A percentile compares a stretch with the other conserved stretches of the same genome.
Conservation (phyloP, 2,329 filamentous ascomycete genomes). For the Hypoxylon sp. region DNA sequence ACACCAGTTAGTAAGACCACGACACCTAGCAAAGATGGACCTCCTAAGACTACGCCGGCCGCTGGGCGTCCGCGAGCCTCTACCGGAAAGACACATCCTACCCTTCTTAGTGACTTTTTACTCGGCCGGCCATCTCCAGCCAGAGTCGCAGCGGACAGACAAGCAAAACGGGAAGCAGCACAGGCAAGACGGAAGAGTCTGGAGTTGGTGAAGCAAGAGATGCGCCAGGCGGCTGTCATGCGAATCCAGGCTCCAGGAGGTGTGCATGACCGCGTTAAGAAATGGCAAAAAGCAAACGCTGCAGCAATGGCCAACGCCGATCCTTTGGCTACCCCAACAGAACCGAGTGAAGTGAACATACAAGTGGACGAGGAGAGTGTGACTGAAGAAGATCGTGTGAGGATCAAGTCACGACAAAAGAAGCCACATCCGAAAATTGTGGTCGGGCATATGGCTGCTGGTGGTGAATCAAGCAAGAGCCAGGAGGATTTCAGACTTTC, state of each 20-base stretch:
- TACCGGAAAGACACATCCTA: constrained; percentile 48
- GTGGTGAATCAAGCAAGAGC: constrained; percentile 51
- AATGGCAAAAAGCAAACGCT: constrained; percentile 86
- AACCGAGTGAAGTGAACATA: constrained; percentile 72
- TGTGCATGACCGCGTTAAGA: constrained; percentile 83
- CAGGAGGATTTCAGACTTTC: constrained; percentile 60
- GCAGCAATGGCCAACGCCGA: constrained; percentile 69
- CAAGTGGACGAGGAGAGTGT: constrained; percentile 71
- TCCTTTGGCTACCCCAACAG: constrained; percentile 66
- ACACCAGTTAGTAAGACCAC: constrained; percentile 33
- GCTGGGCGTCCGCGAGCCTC: constrained; percentile 48
- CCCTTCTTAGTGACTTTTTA: constrained; percentile 51
- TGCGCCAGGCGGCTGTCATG: constrained; percentile 70
- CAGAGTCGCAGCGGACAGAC: constrained; percentile 63
- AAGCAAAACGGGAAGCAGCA: constrained; percentile 53
- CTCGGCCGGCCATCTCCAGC: constrained; percentile 59
- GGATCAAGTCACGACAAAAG: constrained; percentile 67
- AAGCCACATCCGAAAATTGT: constrained; percentile 55
- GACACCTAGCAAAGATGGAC: constrained; percentile 41
- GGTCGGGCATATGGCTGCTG: constrained; percentile 49
- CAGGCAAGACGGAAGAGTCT: constrained; percentile 68
- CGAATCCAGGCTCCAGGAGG: constrained; percentile 73
- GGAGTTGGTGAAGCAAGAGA: constrained; percentile 70
- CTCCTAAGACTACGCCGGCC: constrained; percentile 42
- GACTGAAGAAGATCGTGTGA: constrained; percentile 70